Percentiles rank a stretch among this genome's conserved stretches.
These are phyloP conservation scores for Solanum pennellii DNA, from an alignment of 257 asterid genomes.

Conservation along the genomic window DNA sequence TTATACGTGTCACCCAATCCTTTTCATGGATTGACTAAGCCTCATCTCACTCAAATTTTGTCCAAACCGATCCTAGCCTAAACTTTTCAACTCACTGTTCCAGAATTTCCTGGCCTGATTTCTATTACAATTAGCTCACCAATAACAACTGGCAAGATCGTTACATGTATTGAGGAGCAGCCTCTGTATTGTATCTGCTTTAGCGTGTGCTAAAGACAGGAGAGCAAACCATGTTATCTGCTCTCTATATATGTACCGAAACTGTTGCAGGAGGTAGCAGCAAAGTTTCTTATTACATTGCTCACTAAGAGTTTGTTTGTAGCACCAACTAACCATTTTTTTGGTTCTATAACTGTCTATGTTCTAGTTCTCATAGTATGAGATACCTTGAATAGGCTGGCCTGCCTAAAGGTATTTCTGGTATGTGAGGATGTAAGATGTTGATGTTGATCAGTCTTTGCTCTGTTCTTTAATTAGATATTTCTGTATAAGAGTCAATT, in stretches of 20 bases:
- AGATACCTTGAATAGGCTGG: constrained; percentile 49
- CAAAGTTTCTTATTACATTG: background rate
- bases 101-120: background rate
- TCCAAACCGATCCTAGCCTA: background rate
- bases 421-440: constrained; percentile 50
- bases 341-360: background rate
- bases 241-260: constrained; percentile 64
- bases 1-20: background rate
- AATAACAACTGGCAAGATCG: background rate
- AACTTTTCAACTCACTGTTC: background rate
- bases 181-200: constrained; percentile 55
- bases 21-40: background rate
- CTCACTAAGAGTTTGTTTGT: constrained; percentile 8
- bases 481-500: background rate
- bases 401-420: constrained; percentile 81
- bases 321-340: background rate
- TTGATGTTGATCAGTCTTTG: background rate
- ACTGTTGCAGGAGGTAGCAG: constrained; percentile 39
- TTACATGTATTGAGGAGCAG: background rate
- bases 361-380: background rate
- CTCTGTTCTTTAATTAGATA: constrained; percentile 41
- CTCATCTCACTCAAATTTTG: background rate
- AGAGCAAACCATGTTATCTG: constrained; percentile 76
- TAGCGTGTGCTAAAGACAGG: constrained; percentile 91
- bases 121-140: background rate